A percentile compares a stretch with the other conserved stretches of the same genome.
Evolutionary conservation across 2,329 filamentous ascomycete species (phyloP).

Genomic region (Stagonosporopsis cucurbitacearum): DNA sequence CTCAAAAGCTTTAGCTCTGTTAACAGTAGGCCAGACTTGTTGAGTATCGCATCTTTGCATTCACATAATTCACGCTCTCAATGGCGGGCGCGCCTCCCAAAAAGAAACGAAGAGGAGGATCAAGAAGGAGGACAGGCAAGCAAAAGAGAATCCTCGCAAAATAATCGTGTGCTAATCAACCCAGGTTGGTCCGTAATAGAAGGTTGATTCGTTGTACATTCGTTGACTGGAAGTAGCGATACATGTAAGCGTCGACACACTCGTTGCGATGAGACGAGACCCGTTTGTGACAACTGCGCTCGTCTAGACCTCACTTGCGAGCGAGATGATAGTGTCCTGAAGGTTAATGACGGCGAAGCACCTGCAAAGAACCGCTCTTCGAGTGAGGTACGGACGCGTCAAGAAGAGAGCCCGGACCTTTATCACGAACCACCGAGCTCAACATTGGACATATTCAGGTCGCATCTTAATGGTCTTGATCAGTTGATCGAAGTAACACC

Average conservation of each 20-base stretch:
- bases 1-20: conserved; percentile 3
- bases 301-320: conserved; percentile 39
- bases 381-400: conserved; percentile 11
- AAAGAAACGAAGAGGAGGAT: conserved; percentile 37
- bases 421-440: conserved; percentile 8
- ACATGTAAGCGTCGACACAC: conserved; percentile 46
- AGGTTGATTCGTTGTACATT: background rate
- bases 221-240: conserved; percentile 26
- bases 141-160: background rate
- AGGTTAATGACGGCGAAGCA: background rate
- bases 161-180: background rate
- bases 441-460: conserved; percentile 28
- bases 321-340: conserved; percentile 30
- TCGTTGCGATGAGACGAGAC: conserved; percentile 45
- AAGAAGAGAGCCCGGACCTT: conserved; percentile 19
- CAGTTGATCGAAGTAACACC: conserved; percentile 12
- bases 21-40: background rate
- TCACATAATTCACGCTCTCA: background rate
- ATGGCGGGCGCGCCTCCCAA: conserved; percentile 19
- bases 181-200: conserved; percentile 8
- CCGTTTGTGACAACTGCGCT: conserved; percentile 42
- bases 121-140: conserved; percentile 37
- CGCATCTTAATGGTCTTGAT: conserved; percentile 34
- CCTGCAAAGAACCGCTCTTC: conserved; percentile 4
- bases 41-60: background rate